Percentiles rank a stretch among this genome's conserved stretches.
Evolutionary conservation across 306 rosid species (phyloP).

Genomic region (Lathyrus sativus): DNA sequence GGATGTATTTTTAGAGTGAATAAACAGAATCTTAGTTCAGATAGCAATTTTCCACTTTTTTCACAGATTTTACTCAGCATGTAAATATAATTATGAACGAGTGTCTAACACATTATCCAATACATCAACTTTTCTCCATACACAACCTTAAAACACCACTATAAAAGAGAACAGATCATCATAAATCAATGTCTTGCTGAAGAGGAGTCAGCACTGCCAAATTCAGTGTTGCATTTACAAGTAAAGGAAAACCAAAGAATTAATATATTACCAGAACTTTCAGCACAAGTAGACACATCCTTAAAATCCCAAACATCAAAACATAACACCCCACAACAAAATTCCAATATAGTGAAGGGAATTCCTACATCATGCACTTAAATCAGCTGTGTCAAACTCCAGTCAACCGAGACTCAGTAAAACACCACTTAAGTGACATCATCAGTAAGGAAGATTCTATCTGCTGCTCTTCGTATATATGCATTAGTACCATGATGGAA

Average conservation of each 20-base stretch:
- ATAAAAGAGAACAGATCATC: background rate
- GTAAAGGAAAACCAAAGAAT: constrained; percentile 48
- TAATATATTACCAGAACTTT: constrained; percentile 36
- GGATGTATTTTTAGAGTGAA: background rate
- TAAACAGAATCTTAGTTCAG: constrained; percentile 1
- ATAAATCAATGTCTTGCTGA: constrained; percentile 24
- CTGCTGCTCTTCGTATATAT: constrained; percentile 35
- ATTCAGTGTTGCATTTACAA: constrained; percentile 37
- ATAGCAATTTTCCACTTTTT: constrained; percentile 10
- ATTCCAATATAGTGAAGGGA: constrained; percentile 34
- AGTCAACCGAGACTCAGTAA: constrained; percentile 37
- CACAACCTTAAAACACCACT: background rate
- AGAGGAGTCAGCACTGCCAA: constrained; percentile 27
- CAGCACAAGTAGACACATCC: constrained; percentile 47
- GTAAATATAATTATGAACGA: background rate
- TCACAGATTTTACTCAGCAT: background rate
- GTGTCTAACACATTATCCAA: background rate
- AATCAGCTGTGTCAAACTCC: constrained; percentile 35
- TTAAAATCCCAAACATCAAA: constrained; percentile 43
- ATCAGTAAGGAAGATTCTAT: constrained; percentile 35
- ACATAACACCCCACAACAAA: constrained; percentile 38
- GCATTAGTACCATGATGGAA: constrained; percentile 35
- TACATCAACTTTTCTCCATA: constrained; percentile 5
- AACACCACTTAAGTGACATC: constrained; percentile 39
- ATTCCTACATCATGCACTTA: constrained; percentile 39